Evolutionary conservation across 495 filamentous ascomycete genomes (phyloP).

Genomic region (Daldinia loculata): DNA sequence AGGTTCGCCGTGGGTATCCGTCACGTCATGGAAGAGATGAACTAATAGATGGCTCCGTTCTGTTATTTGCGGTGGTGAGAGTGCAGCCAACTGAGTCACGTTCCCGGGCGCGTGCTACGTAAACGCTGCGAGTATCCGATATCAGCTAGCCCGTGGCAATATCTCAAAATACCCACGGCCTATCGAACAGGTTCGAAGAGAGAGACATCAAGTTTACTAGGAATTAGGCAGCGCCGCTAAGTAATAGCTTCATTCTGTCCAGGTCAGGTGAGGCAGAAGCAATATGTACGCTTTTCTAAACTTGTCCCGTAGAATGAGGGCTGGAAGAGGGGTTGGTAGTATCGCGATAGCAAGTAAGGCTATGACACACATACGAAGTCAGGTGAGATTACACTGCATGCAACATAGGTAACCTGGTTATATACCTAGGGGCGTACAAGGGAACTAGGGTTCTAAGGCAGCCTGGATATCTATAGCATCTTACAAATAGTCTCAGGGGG

Average conservation of each 20-base stretch:
- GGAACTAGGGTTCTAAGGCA: not conserved
- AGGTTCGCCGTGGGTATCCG: conserved; percentile 4
- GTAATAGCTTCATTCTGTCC: not conserved
- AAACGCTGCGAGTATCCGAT: conserved; percentile 32
- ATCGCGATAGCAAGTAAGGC: conserved; percentile 12
- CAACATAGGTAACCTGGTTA: not conserved
- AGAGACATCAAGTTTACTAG: not conserved
- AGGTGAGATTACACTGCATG: conserved; percentile 23
- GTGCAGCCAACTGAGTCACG: not conserved
- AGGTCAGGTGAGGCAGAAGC: not conserved
- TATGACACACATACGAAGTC: conserved; percentile 15
- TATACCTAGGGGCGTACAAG: not conserved
- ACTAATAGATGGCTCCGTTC: not conserved
- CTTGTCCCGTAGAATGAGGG: not conserved
- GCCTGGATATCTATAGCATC: conserved; percentile 4
- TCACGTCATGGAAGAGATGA: conserved; percentile 21
- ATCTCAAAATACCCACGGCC: not conserved
- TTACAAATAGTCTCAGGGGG: not conserved
- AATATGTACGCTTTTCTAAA: not conserved
- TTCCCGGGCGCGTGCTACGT: conserved; percentile 24
- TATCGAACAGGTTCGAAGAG: not conserved
- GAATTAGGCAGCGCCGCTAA: not conserved
- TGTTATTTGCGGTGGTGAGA: not conserved
- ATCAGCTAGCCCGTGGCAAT: conserved; percentile 5
- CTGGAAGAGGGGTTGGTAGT: conserved; percentile 11